These are phyloP conservation scores for Arctium minus DNA, from an alignment of 129 eudicot genomes.

Conservation along the genomic window DNA sequence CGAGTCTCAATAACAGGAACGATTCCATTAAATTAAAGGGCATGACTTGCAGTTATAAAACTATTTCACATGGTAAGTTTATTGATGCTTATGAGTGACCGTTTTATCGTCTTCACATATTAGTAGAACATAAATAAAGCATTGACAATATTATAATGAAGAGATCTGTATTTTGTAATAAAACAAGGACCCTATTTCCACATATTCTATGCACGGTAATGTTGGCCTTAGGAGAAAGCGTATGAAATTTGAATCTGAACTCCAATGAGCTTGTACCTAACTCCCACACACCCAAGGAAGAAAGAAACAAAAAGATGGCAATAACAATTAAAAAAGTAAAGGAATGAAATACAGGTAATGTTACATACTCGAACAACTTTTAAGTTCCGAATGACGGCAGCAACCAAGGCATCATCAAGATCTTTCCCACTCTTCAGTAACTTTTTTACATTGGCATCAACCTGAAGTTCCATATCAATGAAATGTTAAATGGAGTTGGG, in stretches of 20 bases:
- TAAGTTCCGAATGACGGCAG: conserved; percentile 76
- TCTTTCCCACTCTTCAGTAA: conserved; percentile 64
- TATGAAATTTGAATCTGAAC: neutral
- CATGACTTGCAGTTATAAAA: neutral
- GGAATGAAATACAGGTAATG: neutral
- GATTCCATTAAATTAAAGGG: neutral
- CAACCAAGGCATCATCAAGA: conserved; percentile 70
- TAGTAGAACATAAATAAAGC: neutral
- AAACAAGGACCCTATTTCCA: neutral
- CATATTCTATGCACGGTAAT: neutral
- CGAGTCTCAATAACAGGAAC: neutral
- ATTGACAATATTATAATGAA: neutral
- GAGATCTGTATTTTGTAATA: neutral
- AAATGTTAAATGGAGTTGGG: neutral
- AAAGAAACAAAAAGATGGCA: conserved; percentile 2
- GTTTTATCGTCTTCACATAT: neutral
- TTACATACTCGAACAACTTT: conserved; percentile 77
- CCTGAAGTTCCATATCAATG: conserved; percentile 44
- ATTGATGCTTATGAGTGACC: neutral
- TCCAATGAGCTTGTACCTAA: neutral
- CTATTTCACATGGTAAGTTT: conserved; percentile 10
- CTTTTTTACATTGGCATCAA: conserved; percentile 54
- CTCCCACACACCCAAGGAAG: conserved; percentile 7
- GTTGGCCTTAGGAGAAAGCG: neutral
- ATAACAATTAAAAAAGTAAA: neutral